Evolutionary conservation across 345 rosid genomes (phyloP).

Genomic region (Combretum micranthum): DNA sequence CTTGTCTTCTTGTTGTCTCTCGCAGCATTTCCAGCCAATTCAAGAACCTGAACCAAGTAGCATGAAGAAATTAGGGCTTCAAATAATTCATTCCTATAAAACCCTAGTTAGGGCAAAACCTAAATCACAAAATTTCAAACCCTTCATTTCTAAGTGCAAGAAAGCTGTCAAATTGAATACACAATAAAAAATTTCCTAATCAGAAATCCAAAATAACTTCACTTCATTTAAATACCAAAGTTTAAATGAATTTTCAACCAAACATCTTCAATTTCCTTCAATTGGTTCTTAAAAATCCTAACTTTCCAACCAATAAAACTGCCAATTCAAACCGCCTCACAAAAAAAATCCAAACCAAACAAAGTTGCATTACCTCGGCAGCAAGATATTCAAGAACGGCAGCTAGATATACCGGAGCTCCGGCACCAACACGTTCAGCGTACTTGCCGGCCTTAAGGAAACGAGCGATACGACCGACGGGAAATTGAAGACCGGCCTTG

Average conservation of each 20-base stretch:
- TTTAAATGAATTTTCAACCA: too few species aligned
- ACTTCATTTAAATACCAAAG: too few species aligned
- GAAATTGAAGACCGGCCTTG: slow-evolving; percentile 90
- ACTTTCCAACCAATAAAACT: too few species aligned
- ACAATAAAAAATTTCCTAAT: too few species aligned
- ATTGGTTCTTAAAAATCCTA: not conserved
- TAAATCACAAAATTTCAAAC: too few species aligned
- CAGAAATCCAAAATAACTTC: too few species aligned
- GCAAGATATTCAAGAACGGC: slow-evolving; percentile 92
- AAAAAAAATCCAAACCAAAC: not conserved
- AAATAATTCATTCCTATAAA: too few species aligned
- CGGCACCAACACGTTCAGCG: slow-evolving; percentile 92
- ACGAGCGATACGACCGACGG: slow-evolving; percentile 90
- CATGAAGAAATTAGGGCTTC: too few species aligned
- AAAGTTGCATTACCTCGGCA: slow-evolving; percentile 50
- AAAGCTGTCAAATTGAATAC: too few species aligned
- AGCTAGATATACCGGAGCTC: slow-evolving; percentile 91
- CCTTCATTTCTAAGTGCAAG: too few species aligned
- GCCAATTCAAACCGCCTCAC: not conserved
- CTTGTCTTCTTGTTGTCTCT: slow-evolving; percentile 91
- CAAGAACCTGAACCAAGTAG: slow-evolving; percentile 59
- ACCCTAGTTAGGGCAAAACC: too few species aligned
- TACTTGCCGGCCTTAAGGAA: slow-evolving; percentile 94
- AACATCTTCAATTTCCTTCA: too few species aligned
- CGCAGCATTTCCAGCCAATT: slow-evolving; percentile 85